Evolutionary conservation across 768 basidiomycete species (phyloP), one percentile per base, ranked within the genome.

Genomic region (Russula sp.): DNA sequence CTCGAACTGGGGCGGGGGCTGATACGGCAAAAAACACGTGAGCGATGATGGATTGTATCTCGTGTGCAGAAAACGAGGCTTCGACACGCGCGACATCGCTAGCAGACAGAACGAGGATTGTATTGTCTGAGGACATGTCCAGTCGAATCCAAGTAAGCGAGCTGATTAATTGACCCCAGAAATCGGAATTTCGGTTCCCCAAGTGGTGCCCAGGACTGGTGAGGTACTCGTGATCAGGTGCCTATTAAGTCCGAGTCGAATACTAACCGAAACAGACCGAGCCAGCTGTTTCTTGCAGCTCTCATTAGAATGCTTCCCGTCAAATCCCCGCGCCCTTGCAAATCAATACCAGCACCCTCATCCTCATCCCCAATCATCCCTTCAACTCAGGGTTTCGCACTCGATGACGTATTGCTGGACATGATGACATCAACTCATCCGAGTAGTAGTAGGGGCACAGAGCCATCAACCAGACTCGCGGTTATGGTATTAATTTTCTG

Each of bases 91-190:
- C 78, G 31, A 92, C 83, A 71, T 90, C 82, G n/a, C 73, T 44
- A 7, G 79, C 76, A 2, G 86, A 82, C 20, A 93, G 81, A 50
- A 92, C 75, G 7, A 84, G 80, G 9, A 91, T 49, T 48, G 45
- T 11, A 52, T 49, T 44, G 34, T 40, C 22, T 9, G 31, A 2
- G 13, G 20, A 57, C n/a, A 13, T 20, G 2, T 37, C 10, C 35
- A 10, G 35, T 37, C 35, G 10, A 7, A 37, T 37, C 35, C 39
- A 39, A 39, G 39, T 27, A 39, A 39, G 16, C 14, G 42, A 44
- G 42, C 42, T 44, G 42, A 14, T n/a, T 48, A 35, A 35, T 34
- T 32, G 42, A 44, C 18, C 6, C 27, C 27, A 27, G 27, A 27
- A 27, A 27, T 27, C 27, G 27, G 27, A 27, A 27, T 27, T 27